Conservation (phyloP, 371 early-diverging fungal species). For the Zopfochytrium polystomum region DNA sequence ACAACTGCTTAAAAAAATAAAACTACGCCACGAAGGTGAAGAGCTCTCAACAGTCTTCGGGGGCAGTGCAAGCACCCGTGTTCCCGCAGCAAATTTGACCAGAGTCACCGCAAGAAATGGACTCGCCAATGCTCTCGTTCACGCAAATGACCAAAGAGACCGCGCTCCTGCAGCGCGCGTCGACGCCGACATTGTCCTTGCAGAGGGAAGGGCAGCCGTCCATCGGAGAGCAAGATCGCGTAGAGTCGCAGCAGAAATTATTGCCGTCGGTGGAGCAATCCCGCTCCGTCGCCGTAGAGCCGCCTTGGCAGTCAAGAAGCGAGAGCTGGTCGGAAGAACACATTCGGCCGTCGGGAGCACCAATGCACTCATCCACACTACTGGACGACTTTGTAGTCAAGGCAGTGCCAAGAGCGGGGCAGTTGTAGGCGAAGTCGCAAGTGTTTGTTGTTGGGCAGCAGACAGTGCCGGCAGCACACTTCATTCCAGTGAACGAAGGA, state of each 20-base stretch:
- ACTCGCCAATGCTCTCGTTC: not conserved
- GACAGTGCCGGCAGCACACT: not conserved
- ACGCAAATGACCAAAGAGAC: not conserved
- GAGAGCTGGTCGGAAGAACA: not conserved
- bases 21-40: too few species aligned
- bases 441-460: conserved; percentile 9
- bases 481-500: not conserved
- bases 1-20: too few species aligned
- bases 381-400: not conserved
- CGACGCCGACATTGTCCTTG: not conserved
- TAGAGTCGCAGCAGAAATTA: not conserved
- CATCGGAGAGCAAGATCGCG: not conserved
- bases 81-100: not conserved
- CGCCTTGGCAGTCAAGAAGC: not conserved
- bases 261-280: not conserved
- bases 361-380: not conserved
- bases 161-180: not conserved
- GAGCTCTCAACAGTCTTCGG: too few species aligned
- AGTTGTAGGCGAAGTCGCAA: conserved; percentile 1
- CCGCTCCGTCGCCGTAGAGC: not conserved
- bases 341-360: not conserved
- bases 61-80: too few species aligned
- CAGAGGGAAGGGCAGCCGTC: not conserved
- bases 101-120: not conserved
- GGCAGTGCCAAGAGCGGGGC: conserved; percentile 1